Evolutionary conservation across 352 stramenopile genomes (phyloP).

Genomic region (Thraustochytrium sp.): DNA sequence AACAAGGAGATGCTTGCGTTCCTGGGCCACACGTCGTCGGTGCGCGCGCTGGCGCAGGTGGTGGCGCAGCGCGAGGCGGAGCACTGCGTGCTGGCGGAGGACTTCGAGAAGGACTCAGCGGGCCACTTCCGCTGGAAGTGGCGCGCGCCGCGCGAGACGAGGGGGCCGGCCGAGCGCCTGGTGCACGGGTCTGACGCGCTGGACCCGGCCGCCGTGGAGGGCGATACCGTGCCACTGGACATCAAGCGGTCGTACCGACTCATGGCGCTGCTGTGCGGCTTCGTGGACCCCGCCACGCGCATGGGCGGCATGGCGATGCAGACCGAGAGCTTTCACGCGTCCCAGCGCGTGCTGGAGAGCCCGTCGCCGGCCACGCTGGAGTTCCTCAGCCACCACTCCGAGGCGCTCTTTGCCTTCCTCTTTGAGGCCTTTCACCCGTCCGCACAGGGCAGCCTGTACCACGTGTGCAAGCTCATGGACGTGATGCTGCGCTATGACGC

Average conservation of each 20-base stretch:
- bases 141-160: not conserved
- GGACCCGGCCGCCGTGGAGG: not conserved
- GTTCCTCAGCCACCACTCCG: not conserved
- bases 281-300: not conserved
- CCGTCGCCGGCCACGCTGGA: not conserved
- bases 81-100: not conserved
- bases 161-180: not conserved
- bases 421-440: conserved; percentile 32
- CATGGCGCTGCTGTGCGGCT: conserved; percentile 10
- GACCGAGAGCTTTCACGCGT: conserved; percentile 23
- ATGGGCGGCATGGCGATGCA: not conserved
- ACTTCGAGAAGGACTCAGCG: not conserved
- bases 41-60: not conserved
- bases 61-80: not conserved
- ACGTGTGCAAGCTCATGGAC: conserved; percentile 43
- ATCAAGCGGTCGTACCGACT: conserved; percentile 19
- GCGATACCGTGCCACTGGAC: not conserved
- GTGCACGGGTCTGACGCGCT: not conserved
- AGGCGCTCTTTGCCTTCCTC: not conserved
- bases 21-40: not conserved
- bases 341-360: not conserved
- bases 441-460: not conserved
- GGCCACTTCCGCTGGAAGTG: conserved; percentile 7
- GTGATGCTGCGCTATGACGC: conserved; percentile 19
- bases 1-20: conserved; percentile 8